Conservation (phyloP, 192 early-diverging fungal species). For the Gaertneriomyces semiglobifer region DNA sequence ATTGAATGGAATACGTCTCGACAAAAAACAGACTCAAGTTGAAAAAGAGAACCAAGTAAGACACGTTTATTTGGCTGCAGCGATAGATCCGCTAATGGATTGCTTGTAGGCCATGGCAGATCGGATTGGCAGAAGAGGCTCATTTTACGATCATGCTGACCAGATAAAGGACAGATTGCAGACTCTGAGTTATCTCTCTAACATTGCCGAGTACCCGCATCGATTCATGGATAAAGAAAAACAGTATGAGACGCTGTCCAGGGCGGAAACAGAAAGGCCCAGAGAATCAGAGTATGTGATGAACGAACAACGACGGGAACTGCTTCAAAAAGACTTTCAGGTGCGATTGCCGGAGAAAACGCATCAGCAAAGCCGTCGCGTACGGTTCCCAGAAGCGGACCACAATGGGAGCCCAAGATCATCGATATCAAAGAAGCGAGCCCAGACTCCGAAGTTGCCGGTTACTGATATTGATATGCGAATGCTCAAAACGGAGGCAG, state of each 20-base stretch:
- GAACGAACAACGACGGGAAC: too few species aligned
- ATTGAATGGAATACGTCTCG: background rate
- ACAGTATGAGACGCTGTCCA: background rate
- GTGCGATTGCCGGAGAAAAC: too few species aligned
- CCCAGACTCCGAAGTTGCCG: background rate
- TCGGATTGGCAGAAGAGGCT: conserved; percentile 38
- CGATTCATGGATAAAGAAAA: conserved; percentile 30
- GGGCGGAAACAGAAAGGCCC: background rate
- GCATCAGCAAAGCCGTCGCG: too few species aligned
- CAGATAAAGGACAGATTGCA: conserved; percentile 25
- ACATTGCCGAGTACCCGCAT: conserved; percentile 43
- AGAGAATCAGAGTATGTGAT: too few species aligned
- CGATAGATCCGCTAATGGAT: background rate
- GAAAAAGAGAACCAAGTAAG: conserved; percentile 38
- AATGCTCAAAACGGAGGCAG: background rate
- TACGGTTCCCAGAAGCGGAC: too few species aligned
- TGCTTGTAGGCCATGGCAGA: conserved; percentile 33
- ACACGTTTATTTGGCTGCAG: conserved; percentile 8
- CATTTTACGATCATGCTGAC: conserved; percentile 38
- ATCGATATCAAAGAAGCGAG: background rate
- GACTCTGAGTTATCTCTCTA: conserved; percentile 42
- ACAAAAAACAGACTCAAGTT: conserved; percentile 12
- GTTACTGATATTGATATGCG: background rate
- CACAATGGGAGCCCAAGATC: too few species aligned
- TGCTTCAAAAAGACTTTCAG: too few species aligned